A percentile compares a stretch with the other conserved stretches of the same genome.
Conservation (phyloP, 768 basidiomycete genomes). For the Amanita brunnescens region DNA sequence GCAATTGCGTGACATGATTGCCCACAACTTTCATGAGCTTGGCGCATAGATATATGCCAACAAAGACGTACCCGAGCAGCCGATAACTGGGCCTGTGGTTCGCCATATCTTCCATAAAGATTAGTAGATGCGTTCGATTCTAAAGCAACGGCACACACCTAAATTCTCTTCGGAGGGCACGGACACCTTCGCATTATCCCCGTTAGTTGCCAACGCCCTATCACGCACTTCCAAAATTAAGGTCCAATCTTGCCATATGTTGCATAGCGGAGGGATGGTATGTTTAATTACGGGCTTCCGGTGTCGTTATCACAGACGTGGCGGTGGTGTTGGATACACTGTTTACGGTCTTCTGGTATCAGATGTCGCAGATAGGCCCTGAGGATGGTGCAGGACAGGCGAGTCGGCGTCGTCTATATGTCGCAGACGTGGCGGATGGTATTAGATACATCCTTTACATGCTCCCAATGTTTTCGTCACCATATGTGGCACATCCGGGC, state of each 20-base stretch:
- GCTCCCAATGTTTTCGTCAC: too few species aligned
- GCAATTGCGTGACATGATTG: conserved; percentile 82
- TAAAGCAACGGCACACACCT: conserved; percentile 38
- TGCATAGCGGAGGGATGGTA: too few species aligned
- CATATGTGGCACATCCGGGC: too few species aligned
- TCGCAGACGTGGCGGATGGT: too few species aligned
- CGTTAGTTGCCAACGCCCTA: conserved; percentile 62
- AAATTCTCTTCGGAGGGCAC: conserved; percentile 78
- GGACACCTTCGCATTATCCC: conserved; percentile 68
- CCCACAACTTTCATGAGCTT: conserved; percentile 58
- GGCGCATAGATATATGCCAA: neutral
- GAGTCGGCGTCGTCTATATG: too few species aligned
- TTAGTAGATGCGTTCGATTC: conserved; percentile 3
- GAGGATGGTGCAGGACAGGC: too few species aligned
- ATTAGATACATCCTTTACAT: too few species aligned
- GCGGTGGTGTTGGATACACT: too few species aligned
- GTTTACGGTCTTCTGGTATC: too few species aligned
- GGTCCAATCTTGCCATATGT: conserved; percentile 77
- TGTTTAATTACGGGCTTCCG: too few species aligned
- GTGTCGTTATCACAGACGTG: too few species aligned
- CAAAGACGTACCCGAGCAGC: conserved; percentile 56
- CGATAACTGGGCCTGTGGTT: conserved; percentile 65
- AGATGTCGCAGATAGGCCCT: too few species aligned
- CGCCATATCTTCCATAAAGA: conserved; percentile 46
- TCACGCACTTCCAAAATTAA: conserved; percentile 84